Evolutionary conservation across 768 basidiomycete species (phyloP), one percentile per base, ranked within the genome.

Genomic region (Lyophyllum shimeji): DNA sequence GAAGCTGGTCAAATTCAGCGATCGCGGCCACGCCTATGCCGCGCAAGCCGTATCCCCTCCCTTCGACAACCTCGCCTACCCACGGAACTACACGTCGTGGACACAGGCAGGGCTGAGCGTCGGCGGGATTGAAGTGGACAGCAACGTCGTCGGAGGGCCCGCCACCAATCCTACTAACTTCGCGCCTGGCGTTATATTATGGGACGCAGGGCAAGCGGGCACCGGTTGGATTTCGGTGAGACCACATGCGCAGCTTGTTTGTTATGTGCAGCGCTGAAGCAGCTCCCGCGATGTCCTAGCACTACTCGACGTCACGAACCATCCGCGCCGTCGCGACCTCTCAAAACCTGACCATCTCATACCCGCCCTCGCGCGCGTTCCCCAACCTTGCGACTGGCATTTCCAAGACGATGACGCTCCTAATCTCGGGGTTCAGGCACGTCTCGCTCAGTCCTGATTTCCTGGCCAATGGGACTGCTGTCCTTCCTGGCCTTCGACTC

Each of bases 71-170:
- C 43, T 61, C 0, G 40, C 40, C 3, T 57, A 55, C 23, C 68
- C 69, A 11, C 62, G 69, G 3, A 69, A 68, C 49, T 71, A 71
- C 53, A 65, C 67, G 2, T 61, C 65, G 9, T 71, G 65, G 64
- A 71, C 62, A n/a, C 60, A 46, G 6, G 29, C 47, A 2, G 69
- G 68, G 1, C 48, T 69, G 15, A 71, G 69, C 53, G 61, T 66
- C 21, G 68, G 69, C 27, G 69, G 61, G 29, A 63, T 71, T 20
- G 54, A 65, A 40, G 57, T 68, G 13, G 69, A 71, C 49, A 60
- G 60, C 27, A 59, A 58, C 23, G 60, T 63, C 40, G 60, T 69
- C 7, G 68, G 69, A 1, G 68, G 69, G 3, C 56, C 69, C 1
- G 64, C 69, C 25, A 60, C 63, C 13, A 71, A 66, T 51, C 63